phyloP scores from a whole-genome alignment of 192 early-diverging fungal species.

The Coemansia sp. region DNA sequence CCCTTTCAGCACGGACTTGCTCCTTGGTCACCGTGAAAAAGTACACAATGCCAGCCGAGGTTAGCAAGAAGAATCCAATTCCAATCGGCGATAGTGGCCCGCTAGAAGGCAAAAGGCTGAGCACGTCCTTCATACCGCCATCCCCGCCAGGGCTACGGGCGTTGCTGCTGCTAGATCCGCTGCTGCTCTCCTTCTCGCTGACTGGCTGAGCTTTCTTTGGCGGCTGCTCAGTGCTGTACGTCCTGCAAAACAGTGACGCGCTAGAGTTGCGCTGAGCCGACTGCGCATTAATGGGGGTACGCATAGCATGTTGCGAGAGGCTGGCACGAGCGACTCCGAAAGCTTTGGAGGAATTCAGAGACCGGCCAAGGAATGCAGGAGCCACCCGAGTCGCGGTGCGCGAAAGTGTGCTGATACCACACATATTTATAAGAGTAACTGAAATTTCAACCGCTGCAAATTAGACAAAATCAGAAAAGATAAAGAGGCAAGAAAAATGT shows the following conservation, averaged over 20 bases:
- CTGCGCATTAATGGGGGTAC: not conserved
- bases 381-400: conserved; percentile 3
- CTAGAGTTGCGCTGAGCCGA: not conserved
- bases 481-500: not conserved
- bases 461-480: conserved; percentile 3
- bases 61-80: conserved; percentile 59
- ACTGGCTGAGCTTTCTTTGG: conserved; percentile 18
- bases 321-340: not conserved
- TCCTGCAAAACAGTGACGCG: not conserved
- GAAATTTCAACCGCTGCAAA: not conserved
- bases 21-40: conserved; percentile 72
- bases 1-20: conserved; percentile 47
- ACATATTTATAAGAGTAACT: conserved; percentile 20
- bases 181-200: not conserved
- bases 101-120: conserved; percentile 27
- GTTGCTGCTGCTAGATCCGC: conserved; percentile 2
- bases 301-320: not conserved
- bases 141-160: not conserved
- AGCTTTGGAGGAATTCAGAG: conserved; percentile 4
- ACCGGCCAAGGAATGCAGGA: not conserved
- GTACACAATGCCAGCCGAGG: conserved; percentile 63
- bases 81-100: conserved; percentile 55
- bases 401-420: conserved; percentile 20
- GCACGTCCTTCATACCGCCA: conserved; percentile 19
- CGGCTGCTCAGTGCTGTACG: conserved; percentile 35